phyloP scores from a whole-genome alignment of 2,329 filamentous ascomycete genomes.

The Fusarium nematophilum region DNA sequence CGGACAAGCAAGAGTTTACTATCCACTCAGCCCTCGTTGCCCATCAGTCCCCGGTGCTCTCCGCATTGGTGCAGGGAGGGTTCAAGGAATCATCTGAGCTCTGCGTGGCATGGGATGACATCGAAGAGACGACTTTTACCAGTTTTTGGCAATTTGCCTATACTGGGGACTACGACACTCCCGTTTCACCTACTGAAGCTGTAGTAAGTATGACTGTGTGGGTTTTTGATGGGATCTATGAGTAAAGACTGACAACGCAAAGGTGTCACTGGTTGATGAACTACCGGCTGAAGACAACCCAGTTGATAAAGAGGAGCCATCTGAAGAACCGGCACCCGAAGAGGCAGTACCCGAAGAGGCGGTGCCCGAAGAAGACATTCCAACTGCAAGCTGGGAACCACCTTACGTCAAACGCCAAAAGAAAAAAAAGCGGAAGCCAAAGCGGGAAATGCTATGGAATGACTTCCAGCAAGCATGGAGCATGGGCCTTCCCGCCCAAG shows the following conservation, averaged over 20 bases:
- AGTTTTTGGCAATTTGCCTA: slow-evolving; percentile 16
- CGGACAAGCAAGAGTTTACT: background rate
- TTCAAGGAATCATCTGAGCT: background rate
- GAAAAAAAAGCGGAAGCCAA: background rate
- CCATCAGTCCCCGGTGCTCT: slow-evolving; percentile 1
- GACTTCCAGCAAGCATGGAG: background rate
- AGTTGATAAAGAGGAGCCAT: background rate
- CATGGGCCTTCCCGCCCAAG: background rate
- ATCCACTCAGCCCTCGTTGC: slow-evolving; percentile 9
- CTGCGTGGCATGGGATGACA: slow-evolving; percentile 6
- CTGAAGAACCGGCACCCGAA: too few species aligned
- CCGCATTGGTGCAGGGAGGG: background rate
- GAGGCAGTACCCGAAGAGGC: background rate
- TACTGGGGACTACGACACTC: background rate
- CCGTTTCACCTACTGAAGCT: background rate
- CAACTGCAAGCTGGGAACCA: too few species aligned
- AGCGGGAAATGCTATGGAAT: background rate
- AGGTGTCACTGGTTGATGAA: background rate
- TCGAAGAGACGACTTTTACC: background rate
- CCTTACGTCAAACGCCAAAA: too few species aligned
- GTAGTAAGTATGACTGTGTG: background rate
- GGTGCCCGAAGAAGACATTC: too few species aligned
- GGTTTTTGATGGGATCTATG: too few species aligned
- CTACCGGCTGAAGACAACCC: background rate
- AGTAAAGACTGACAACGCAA: background rate